Percentiles rank a stretch among this genome's conserved stretches.
Conservation (phyloP, 1,284 basidiomycete genomes). For the Hymenochaete sp. region DNA sequence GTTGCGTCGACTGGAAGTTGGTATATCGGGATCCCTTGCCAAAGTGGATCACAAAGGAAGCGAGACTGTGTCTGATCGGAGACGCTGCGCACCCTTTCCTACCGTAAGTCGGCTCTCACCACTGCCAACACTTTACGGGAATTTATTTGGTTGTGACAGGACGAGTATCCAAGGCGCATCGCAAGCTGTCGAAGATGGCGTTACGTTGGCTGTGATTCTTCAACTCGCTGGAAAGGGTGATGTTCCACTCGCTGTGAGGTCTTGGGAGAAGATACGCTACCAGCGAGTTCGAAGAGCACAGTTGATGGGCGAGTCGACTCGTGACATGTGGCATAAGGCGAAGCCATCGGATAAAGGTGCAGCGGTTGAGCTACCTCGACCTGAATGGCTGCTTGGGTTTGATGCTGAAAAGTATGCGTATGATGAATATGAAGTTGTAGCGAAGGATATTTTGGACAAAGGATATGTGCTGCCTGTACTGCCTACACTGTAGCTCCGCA, state of each 20-base stretch:
- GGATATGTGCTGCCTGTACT: constrained; percentile 24
- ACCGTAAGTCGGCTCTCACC: constrained; percentile 18
- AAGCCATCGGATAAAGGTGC: constrained; percentile 18
- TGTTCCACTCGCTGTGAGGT: constrained; percentile 20
- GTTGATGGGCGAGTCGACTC: constrained; percentile 24
- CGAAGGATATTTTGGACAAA: constrained; percentile 21
- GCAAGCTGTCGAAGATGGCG: constrained; percentile 27
- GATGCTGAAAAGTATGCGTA: constrained; percentile 25
- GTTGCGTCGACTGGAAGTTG: constrained; percentile 28
- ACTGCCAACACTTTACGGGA: neutral
- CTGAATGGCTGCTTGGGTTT: constrained; percentile 25
- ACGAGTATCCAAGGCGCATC: constrained; percentile 26
- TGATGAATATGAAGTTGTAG: constrained; percentile 21
- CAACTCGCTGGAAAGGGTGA: constrained; percentile 22
- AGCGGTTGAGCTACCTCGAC: constrained; percentile 22
- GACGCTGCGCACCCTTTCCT: constrained; percentile 28
- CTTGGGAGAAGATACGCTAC: constrained; percentile 26
- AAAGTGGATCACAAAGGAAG: constrained; percentile 26
- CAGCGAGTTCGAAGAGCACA: constrained; percentile 24
- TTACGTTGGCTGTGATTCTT: constrained; percentile 23
- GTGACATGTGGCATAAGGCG: constrained; percentile 25
- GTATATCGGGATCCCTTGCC: constrained; percentile 26
- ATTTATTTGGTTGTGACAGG: constrained; percentile 15
- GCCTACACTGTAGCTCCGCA: too few relatives aligned
- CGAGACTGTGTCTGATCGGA: constrained; percentile 25